These are phyloP conservation scores for Akanthomyces muscarius DNA, from an alignment of 2,329 filamentous ascomycete species.

Conservation along the genomic window DNA sequence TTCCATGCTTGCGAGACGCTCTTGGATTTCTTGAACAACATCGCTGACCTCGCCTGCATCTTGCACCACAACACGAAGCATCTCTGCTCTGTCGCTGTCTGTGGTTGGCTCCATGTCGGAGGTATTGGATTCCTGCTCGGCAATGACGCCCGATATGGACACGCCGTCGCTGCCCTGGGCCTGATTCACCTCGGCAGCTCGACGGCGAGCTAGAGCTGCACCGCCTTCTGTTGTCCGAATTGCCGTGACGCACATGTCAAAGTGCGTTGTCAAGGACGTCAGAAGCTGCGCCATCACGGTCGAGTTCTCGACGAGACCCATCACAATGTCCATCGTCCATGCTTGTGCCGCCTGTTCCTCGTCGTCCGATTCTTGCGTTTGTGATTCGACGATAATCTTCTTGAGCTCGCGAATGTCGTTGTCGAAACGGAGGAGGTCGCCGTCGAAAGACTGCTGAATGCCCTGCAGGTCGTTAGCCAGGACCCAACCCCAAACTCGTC, in stretches of 20 bases:
- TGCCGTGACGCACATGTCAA: constrained; percentile 88
- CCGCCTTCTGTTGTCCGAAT: constrained; percentile 86
- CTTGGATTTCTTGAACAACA: constrained; percentile 66
- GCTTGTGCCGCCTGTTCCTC: constrained; percentile 26
- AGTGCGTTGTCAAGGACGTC: constrained; percentile 77
- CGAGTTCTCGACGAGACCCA: constrained; percentile 66
- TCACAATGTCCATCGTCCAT: constrained; percentile 52
- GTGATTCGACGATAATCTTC: constrained; percentile 47
- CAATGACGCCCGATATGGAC: constrained; percentile 64
- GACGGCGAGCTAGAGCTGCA: constrained; percentile 62
- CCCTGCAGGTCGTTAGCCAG: constrained; percentile 34
- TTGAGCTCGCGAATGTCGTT: constrained; percentile 65
- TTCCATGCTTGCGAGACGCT: constrained; percentile 75
- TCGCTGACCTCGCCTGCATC: constrained; percentile 66
- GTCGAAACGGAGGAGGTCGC: constrained; percentile 71
- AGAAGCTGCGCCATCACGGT: constrained; percentile 78
- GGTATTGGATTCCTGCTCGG: constrained; percentile 50
- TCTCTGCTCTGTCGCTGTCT: constrained; percentile 71
- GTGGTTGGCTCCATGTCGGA: constrained; percentile 64
- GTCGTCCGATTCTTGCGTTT: constrained; percentile 29
- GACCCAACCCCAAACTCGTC: constrained; percentile 14
- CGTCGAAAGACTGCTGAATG: constrained; percentile 69
- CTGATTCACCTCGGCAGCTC: constrained; percentile 60
- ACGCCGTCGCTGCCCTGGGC: constrained; percentile 46
- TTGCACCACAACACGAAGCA: constrained; percentile 73